These are phyloP conservation scores for Debaryomycetaceae sp. DNA, from an alignment of 1,139 yeast genomes.

Conservation along the genomic window DNA sequence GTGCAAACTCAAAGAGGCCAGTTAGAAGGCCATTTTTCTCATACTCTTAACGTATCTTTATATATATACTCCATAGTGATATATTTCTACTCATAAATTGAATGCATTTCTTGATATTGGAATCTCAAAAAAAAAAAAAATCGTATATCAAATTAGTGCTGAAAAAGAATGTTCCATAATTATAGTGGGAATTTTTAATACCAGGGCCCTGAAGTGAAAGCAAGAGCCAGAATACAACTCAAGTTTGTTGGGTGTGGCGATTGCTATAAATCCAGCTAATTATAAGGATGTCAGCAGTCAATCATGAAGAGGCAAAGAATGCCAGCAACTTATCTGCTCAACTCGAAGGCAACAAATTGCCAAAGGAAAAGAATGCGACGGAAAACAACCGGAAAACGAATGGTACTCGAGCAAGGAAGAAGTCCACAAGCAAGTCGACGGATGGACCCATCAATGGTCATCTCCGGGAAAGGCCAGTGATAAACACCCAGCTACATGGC, in stretches of 20 bases:
- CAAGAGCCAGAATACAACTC: too few species aligned
- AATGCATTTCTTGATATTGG: too few species aligned
- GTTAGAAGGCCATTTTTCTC: neutral
- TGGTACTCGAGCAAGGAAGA: neutral
- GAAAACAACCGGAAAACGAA: neutral
- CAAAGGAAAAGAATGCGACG: neutral
- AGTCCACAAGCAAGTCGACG: neutral
- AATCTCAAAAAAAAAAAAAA: too few species aligned
- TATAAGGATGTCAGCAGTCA: neutral
- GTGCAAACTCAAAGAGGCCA: conserved; percentile 45
- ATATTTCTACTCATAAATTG: too few species aligned
- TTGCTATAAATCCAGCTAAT: too few species aligned
- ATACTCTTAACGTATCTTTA: neutral
- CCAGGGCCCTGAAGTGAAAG: too few species aligned
- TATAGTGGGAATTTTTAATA: too few species aligned
- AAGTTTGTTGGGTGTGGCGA: too few species aligned
- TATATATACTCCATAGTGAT: neutral
- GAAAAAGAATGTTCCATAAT: too few species aligned
- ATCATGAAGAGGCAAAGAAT: neutral
- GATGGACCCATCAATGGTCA: neutral
- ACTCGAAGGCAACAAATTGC: neutral
- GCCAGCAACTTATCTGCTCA: neutral
- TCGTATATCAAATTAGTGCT: too few species aligned
- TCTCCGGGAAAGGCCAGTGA: conserved; percentile 25
- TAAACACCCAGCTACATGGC: conserved; percentile 34